Percentiles rank a stretch among this genome's conserved stretches.
Evolutionary conservation across 2,329 filamentous ascomycete genomes (phyloP).

Genomic region (Sodiomyces alkalinus): DNA sequence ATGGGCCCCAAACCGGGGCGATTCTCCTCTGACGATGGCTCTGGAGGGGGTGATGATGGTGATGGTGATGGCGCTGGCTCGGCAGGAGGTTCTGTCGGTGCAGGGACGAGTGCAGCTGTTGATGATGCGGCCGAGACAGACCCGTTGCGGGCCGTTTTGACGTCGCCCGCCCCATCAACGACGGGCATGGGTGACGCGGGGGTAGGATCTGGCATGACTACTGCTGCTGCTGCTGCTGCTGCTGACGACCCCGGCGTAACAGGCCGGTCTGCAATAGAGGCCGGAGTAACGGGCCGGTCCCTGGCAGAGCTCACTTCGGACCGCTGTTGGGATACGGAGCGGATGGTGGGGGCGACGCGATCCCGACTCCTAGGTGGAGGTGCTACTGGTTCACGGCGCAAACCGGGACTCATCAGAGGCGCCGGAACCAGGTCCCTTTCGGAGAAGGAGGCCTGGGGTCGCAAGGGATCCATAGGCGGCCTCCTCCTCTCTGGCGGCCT

Average conservation of each 20-base stretch:
- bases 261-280: conserved; percentile 6
- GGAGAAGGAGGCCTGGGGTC: conserved; percentile 27
- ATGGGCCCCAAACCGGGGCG: conserved; percentile 79
- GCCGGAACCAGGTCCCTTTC: conserved; percentile 42
- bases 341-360: conserved; percentile 30
- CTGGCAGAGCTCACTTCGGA: conserved; percentile 17
- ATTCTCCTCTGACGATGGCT: conserved; percentile 14
- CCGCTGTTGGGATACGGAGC: conserved; percentile 19
- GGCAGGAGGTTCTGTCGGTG: too few species aligned
- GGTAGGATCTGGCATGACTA: conserved; percentile 6
- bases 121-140: conserved; percentile 6
- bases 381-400: conserved; percentile 26
- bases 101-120: conserved; percentile 10
- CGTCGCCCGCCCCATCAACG: neutral
- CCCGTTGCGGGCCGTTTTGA: neutral
- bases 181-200: conserved; percentile 3
- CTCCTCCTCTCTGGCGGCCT: conserved; percentile 47
- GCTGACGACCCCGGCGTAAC: conserved; percentile 6
- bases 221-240: too few species aligned
- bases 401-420: conserved; percentile 36
- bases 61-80: conserved; percentile 10
- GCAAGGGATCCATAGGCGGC: conserved; percentile 48
- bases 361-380: conserved; percentile 37
- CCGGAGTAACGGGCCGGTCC: conserved; percentile 15
- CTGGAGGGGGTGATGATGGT: conserved; percentile 11